Percentiles rank a stretch among this genome's conserved stretches.
phyloP scores from a whole-genome alignment of 768 basidiomycete species.

The Auriculariales sp. region DNA sequence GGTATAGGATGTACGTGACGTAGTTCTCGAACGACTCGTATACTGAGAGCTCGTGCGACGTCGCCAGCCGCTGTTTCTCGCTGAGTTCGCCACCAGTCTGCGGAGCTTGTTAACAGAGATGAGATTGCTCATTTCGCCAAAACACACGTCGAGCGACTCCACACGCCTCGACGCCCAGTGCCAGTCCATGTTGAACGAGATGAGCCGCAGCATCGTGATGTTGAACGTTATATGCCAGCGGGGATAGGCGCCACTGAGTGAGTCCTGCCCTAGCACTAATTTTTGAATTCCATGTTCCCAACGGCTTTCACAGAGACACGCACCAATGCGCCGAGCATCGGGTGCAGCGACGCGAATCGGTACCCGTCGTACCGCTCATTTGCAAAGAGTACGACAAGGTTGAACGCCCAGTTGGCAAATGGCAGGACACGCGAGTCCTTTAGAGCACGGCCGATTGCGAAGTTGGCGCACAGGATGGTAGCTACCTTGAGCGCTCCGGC shows the following conservation, averaged over 20 bases:
- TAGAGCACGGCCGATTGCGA: slow-evolving; percentile 37
- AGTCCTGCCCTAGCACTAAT: slow-evolving; percentile 32
- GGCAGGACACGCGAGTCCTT: slow-evolving; percentile 60
- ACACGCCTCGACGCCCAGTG: slow-evolving; percentile 53
- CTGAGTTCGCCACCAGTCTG: slow-evolving; percentile 21
- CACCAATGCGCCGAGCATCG: slow-evolving; percentile 47
- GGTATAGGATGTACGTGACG: slow-evolving; percentile 75
- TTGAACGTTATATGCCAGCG: slow-evolving; percentile 93
- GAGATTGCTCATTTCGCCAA: neutral
- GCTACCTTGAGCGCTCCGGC: slow-evolving; percentile 65
- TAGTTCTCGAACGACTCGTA: slow-evolving; percentile 59
- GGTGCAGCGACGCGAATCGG: slow-evolving; percentile 38
- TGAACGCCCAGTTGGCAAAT: slow-evolving; percentile 63
- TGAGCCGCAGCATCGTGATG: slow-evolving; percentile 84
- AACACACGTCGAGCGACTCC: slow-evolving; percentile 28
- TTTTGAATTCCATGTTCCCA: too few species aligned
- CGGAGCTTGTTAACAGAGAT: slow-evolving; percentile 1
- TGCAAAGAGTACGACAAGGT: slow-evolving; percentile 52
- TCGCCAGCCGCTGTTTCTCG: slow-evolving; percentile 46
- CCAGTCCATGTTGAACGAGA: slow-evolving; percentile 89
- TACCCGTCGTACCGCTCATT: slow-evolving; percentile 74
- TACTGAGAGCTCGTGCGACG: slow-evolving; percentile 36
- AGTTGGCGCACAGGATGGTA: slow-evolving; percentile 57
- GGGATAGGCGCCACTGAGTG: slow-evolving; percentile 58
- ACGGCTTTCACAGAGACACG: slow-evolving; percentile 14